Base-by-base conservation (phyloP, 495 filamentous ascomycete species). In the Viridothelium virens region DNA sequence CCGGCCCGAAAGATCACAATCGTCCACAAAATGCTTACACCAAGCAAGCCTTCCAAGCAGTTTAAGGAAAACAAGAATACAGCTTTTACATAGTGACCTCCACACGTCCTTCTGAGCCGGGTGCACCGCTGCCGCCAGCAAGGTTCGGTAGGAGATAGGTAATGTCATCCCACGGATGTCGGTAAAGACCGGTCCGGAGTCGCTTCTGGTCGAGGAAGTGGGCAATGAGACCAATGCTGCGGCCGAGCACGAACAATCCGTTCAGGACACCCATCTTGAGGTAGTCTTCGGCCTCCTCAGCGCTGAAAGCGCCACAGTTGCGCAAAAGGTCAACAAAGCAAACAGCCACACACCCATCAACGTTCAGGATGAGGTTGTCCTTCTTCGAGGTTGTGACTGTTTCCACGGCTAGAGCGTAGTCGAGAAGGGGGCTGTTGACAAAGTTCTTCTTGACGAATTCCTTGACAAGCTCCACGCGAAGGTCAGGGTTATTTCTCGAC, bases 131-230 rank as follows among this genome's bases (percentile, higher is more conserved):
- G 10, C 67, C 61, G 78, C 89, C 83, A 71, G 84, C 82, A 68
- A 96, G 82, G 78, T 82, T 89, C 70, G 92, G 92, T 63, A 97
- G 89, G 61, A 97, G 83, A 81, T 97, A 97, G 68, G 92, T 97
- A 77, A 97, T 97, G 77, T 74, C 72, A 59, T 74, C 72, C 72
- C 70, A 73, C 39, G 71, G 71, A 71, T 73, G 94, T 77, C 94
- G 88, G 88, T 98, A 98, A 70, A 98, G 85, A 74, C 94, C 94
- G 72, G 94, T 98, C 73, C 92, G 87, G 78, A 98, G 85, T 77
- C 94, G 86, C 91, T 98, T 98, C 84, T 98, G 94, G 79, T 98
- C 94, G 70, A 98, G 89, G 86, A 92, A 97, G 83, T 98, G 94
- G 70, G 94, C 94, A 87, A 97, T 98, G 71, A 98, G 82, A 90